Base-by-base conservation (phyloP, 495 filamentous ascomycete genomes). In the Chlorociboria aeruginascens region DNA sequence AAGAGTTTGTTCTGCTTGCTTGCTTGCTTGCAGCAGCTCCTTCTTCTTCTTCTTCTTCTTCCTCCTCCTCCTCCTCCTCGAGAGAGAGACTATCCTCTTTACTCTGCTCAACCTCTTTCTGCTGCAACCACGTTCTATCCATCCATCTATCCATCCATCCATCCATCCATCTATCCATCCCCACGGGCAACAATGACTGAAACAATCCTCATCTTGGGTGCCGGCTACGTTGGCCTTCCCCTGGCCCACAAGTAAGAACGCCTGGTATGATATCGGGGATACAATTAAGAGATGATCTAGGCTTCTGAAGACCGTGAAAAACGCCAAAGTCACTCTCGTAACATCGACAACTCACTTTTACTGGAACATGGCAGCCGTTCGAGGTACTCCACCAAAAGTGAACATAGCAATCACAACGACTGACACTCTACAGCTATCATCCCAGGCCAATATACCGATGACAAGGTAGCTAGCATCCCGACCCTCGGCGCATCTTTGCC, bases 121-220 rank as follows among this genome's bases (percentile, higher is more conserved):
- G n/a, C n/a, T n/a, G n/a, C n/a, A n/a, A n/a, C n/a, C 20, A 25
- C 20, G 20, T 25, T 2, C 20, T 25, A 4, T 25, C 20, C 20
- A 1, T 25, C 1, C 20, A 25, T 2, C 20, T 25, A 4, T 25
- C 20, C 20, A 1, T 25, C 1, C 20, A 25, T 2, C 20, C 4
- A 4, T 25, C 20, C 20, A 1, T 25, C 1, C 20, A 25, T 2
- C 20, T 25, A 4, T 25, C 20, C 20, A 1, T 25, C 1, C 20
- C 1, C 20, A 4, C 20, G 4, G 4, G 14, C 38, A 10, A 46
- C 14, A 20, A 69, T 67, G 68, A 48, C 57, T n/a, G 66, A 63
- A 49, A 72, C 66, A 28, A 56, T 87, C 43, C 65, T 85, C n/a
- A 66, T 88, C 36, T 69, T 86, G 9, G 83, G 83, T 33, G 82